A percentile compares a stretch with the other conserved stretches of the same genome.
Conservation (phyloP, 345 rosid species). For the Eucalyptus rudis region DNA sequence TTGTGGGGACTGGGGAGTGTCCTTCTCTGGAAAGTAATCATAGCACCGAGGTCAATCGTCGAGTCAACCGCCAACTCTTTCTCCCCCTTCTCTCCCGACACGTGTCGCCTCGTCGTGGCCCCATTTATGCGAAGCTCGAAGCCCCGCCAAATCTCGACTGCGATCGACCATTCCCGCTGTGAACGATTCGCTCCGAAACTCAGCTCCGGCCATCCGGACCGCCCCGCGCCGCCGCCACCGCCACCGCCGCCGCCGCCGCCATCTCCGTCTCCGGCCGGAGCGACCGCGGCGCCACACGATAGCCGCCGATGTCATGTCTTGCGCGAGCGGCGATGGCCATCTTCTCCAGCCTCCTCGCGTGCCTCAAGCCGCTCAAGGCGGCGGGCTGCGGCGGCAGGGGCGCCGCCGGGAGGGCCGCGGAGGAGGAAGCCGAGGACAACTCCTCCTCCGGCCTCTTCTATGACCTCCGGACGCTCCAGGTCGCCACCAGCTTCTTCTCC, state of each 20-base stretch:
- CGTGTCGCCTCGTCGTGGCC: not conserved
- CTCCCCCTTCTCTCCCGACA: too few relatives aligned
- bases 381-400: not conserved
- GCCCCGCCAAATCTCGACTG: not conserved
- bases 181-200: not conserved
- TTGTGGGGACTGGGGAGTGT: too few relatives aligned
- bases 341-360: constrained; percentile 2
- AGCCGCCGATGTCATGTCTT: not conserved
- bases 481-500: constrained; percentile 71
- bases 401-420: not conserved
- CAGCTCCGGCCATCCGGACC: not conserved
- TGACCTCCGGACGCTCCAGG: constrained; percentile 42
- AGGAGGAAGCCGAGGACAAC: constrained; percentile 1
- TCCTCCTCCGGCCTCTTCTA: constrained; percentile 35
- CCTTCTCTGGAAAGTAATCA: too few relatives aligned
- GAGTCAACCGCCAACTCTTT: too few relatives aligned
- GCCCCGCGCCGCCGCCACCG: not conserved
- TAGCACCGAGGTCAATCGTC: too few relatives aligned
- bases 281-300: not conserved
- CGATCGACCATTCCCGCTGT: not conserved
- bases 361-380: not conserved
- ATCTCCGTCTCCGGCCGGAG: accelerated
- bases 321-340: constrained; percentile 7
- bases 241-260: not conserved
- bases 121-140: not conserved